Base-by-base conservation (phyloP, 1,139 yeast genomes). In the Hanseniaspora sp. region DNA sequence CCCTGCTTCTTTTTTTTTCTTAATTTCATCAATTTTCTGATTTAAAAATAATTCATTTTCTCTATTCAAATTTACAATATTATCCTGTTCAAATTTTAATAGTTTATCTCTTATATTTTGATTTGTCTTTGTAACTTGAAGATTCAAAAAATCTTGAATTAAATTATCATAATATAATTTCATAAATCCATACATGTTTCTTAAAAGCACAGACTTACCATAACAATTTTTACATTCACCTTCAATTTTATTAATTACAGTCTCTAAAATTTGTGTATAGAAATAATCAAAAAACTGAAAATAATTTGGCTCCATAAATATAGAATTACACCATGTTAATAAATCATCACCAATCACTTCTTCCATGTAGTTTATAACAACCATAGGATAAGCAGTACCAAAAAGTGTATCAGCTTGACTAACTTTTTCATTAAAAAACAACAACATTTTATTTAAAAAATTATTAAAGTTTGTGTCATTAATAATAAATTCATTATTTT, bases 311-410 rank as follows among this genome's bases (percentile, higher is more conserved):
- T 55, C 52, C 8, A 57, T 40, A 30, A 65, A 56, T 37, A 59
- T 49, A 13, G 56, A 52, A 15, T 58, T 58, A 13, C 70, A 60
- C 30, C 66, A 61, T 9, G 59, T 62, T 9, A 76, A 64, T 52
- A 76, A 75, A 56, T 76, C 79, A 44, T 77, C 69, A 58, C 79
- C 80, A 53, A 82, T 80, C 3, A 75, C 71, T 6, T 71, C 72
- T 51, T 71, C 73, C 41, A 66, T 60, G 54, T 67, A 71, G 43
- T 65, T 63, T 60, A 62, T 61, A 63, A 64, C 71, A 56, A 63
- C 66, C 17, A 51, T 33, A 5, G 67, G 73, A 52, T 69, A 62
- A 44, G 65, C 66, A 35, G 66, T 66, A 11, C 61, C 64, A 60
- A 70, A 70, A 15, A 71, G 58, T 5, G 53, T 57, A 55, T 71